These are phyloP conservation scores for Stenocarpella maydis DNA, from an alignment of 2,329 filamentous ascomycete genomes.

Conservation along the genomic window DNA sequence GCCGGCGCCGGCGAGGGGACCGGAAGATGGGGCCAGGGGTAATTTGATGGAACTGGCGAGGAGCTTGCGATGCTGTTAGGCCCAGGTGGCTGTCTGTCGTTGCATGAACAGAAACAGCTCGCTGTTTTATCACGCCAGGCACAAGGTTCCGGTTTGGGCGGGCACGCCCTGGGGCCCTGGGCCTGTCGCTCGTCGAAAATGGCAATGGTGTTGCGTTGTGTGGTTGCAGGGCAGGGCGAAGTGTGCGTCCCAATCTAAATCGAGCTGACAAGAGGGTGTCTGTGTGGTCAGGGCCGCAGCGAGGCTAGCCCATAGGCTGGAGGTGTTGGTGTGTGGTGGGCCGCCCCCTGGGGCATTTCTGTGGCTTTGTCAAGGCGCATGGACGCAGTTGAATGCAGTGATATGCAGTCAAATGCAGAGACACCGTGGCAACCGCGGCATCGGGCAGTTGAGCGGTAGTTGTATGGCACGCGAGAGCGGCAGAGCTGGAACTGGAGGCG, in stretches of 20 bases:
- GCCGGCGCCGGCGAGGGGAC: constrained; percentile 19
- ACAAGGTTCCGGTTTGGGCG: constrained; percentile 23
- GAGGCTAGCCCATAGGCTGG: constrained; percentile 16
- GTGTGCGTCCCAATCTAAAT: constrained; percentile 20
- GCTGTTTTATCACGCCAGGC: constrained; percentile 24
- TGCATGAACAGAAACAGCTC: constrained; percentile 26
- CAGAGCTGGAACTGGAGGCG: not conserved
- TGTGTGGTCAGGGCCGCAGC: constrained; percentile 21
- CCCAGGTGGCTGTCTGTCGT: constrained; percentile 12
- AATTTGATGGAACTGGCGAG: not conserved
- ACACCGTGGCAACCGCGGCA: constrained; percentile 17
- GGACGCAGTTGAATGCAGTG: constrained; percentile 17
- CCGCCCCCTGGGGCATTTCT: constrained; percentile 6
- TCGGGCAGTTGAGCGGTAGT: not conserved
- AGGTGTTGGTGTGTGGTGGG: constrained; percentile 17
- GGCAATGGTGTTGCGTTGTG: constrained; percentile 27
- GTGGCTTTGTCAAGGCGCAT: constrained; percentile 2
- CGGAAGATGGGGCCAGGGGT: not conserved
- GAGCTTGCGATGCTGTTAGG: constrained; percentile 4
- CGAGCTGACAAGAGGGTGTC: constrained; percentile 25
- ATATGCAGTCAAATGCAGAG: constrained; percentile 11
- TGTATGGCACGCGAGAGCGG: too few species aligned
- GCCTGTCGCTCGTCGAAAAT: constrained; percentile 15
- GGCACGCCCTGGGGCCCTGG: constrained; percentile 14
- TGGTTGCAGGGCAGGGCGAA: constrained; percentile 32